Evolutionary conservation across 2,329 filamentous ascomycete genomes (phyloP), one percentile per base, ranked within the genome.

Genomic region (Xylaria arbuscula): DNA sequence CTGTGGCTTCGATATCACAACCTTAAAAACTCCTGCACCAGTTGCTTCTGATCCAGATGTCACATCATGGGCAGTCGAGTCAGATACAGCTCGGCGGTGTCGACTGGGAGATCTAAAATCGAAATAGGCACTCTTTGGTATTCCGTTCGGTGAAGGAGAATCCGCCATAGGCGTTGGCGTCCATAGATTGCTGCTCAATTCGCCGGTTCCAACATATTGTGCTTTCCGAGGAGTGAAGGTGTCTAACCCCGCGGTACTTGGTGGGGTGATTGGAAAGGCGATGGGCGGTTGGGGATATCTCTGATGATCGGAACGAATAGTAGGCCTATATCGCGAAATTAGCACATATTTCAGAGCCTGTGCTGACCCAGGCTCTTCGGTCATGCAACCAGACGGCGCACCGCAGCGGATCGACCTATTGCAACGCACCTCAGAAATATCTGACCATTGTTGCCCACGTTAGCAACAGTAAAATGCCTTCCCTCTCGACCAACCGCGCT

Each of bases 371-470:
- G 11, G 3, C 38, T 56, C 32, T 48, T 60, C 32, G 28, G 48
- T 15, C 13, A 13, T 24, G 40, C n/a, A 54, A 47, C 24, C 47
- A 61, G 13, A 11, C 8, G 19, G 10, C 19, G 54, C 24, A 5
- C 51, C 36, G 24, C 22, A 53, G 40, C 40, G 34, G 50, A 13
- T 28, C 17, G 22, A 19, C 36, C 40, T 53, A 55, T 48, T 32
- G 54, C 22, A 38, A 73, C 87, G 77, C 88, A 94, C 91, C 91
- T 92, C 73, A 95, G 79, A 80, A 93, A 95, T 79, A 95, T 93
- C 77, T 90, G 89, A 47, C 92, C 92, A 80, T 94, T 93, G 77
- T 93, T 92, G 28, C 92, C 92, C 68, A 95, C 92, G 79, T 94
- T 94, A 59, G 90, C 89, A 63, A 95, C 92, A 1, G 91, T 90